A percentile compares a stretch with the other conserved stretches of the same genome.
These are phyloP conservation scores for Thalassiosira ordinaria DNA, from an alignment of 352 stramenopile species.

Conservation along the genomic window DNA sequence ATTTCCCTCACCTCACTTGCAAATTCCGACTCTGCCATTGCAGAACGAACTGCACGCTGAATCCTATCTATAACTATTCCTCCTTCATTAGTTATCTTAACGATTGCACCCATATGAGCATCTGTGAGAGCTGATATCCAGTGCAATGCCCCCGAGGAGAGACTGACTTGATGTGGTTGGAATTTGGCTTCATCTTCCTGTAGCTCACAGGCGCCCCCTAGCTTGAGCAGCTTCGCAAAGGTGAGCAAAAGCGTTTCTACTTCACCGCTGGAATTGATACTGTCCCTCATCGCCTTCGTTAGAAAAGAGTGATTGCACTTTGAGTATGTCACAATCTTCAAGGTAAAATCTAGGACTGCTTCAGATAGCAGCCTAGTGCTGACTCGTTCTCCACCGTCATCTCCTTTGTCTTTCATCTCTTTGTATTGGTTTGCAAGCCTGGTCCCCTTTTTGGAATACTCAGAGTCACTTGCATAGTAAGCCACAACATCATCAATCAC, in stretches of 20 bases:
- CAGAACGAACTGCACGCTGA: slow-evolving; percentile 37
- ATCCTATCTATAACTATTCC: slow-evolving; percentile 45
- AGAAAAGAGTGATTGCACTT: slow-evolving; percentile 59
- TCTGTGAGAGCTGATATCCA: slow-evolving; percentile 57
- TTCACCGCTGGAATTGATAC: slow-evolving; percentile 33
- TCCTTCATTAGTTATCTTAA: slow-evolving; percentile 48
- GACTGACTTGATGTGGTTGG: slow-evolving; percentile 9
- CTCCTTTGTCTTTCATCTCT: slow-evolving; percentile 7
- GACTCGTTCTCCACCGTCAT: slow-evolving; percentile 17
- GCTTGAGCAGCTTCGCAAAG: slow-evolving; percentile 46
- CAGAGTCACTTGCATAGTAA: slow-evolving; percentile 35
- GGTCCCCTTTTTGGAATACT: slow-evolving; percentile 11
- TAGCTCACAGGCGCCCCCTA: slow-evolving; percentile 32
- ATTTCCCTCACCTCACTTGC: slow-evolving; percentile 47
- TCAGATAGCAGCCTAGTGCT: slow-evolving; percentile 41
- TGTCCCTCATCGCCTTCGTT: slow-evolving; percentile 41
- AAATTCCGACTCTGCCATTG: slow-evolving; percentile 39
- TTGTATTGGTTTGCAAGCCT: slow-evolving; percentile 33
- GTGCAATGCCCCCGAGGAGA: slow-evolving; percentile 34
- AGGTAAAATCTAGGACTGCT: slow-evolving; percentile 51
- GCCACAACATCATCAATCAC: slow-evolving; percentile 34
- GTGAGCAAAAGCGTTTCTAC: slow-evolving; percentile 49
- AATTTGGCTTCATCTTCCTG: too few species aligned
- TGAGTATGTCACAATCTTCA: slow-evolving; percentile 56
- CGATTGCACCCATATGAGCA: slow-evolving; percentile 46